phyloP scores from a whole-genome alignment of 2,329 filamentous ascomycete species.

The Teratosphaeriaceae sp. region DNA sequence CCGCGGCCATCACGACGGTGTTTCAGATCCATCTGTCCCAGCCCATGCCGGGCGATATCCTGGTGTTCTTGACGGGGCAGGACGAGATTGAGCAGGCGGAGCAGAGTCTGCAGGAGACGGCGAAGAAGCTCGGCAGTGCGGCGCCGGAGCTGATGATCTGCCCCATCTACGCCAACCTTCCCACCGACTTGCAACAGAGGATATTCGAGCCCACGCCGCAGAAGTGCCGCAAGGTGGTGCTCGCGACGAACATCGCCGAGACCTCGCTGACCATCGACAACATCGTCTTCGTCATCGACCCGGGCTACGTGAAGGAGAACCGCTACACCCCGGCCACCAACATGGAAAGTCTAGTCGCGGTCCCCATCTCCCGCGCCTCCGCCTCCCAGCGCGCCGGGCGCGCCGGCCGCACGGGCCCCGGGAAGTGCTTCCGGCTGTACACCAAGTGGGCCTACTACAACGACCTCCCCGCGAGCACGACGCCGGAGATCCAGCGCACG shows the following conservation, averaged over 20 bases:
- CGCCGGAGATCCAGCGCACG: conserved; percentile 86
- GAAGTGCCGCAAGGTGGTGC: conserved; percentile 78
- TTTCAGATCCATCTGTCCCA: conserved; percentile 93
- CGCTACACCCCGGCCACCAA: conserved; percentile 85
- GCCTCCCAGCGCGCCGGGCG: conserved; percentile 90
- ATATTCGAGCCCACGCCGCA: conserved; percentile 92
- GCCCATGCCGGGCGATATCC: conserved; percentile 70
- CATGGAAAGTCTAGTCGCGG: conserved; percentile 86
- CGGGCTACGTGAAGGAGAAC: conserved; percentile 92
- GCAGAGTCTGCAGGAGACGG: conserved; percentile 76
- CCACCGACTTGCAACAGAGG: conserved; percentile 81
- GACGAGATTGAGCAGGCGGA: conserved; percentile 92
- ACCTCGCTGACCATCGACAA: conserved; percentile 94
- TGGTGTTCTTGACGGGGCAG: conserved; percentile 92
- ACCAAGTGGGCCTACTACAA: conserved; percentile 85
- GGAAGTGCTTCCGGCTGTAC: conserved; percentile 89
- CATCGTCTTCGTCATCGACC: conserved; percentile 93
- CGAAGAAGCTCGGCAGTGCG: conserved; percentile 75
- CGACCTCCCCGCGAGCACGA: conserved; percentile 86
- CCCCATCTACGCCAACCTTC: conserved; percentile 90
- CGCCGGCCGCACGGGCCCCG: conserved; percentile 84
- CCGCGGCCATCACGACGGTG: conserved; percentile 83
- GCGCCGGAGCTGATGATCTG: conserved; percentile 83
- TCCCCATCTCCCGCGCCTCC: conserved; percentile 83
- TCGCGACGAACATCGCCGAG: conserved; percentile 96